phyloP scores from a whole-genome alignment of 257 asterid species.

The Galeopsis tetrahit region DNA sequence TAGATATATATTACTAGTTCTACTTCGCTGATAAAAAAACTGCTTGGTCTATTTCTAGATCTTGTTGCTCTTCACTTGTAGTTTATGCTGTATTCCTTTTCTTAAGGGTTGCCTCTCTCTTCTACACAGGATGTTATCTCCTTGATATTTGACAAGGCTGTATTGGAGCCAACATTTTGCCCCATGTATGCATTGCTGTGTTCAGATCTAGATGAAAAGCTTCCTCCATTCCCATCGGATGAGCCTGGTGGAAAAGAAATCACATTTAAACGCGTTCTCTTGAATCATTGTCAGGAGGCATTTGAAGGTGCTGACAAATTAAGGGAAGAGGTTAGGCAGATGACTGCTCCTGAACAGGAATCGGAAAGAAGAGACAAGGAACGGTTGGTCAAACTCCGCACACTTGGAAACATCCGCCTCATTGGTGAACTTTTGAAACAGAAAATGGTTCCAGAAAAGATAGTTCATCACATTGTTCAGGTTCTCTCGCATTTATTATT shows the following conservation, averaged over 20 bases:
- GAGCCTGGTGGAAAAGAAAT: conserved; percentile 93
- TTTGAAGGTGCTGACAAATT: conserved; percentile 90
- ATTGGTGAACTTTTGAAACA: conserved; percentile 98
- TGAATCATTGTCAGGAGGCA: conserved; percentile 90
- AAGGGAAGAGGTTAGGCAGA: conserved; percentile 86
- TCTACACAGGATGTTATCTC: conserved; percentile 72
- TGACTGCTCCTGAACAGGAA: conserved; percentile 92
- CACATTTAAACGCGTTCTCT: conserved; percentile 81
- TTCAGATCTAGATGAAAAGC: conserved; percentile 82
- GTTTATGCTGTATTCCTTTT: conserved; percentile 2
- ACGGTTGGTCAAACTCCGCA: conserved; percentile 78
- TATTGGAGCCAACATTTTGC: conserved; percentile 94
- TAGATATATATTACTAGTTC: too few species aligned
- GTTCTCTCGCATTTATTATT: conserved; percentile 39
- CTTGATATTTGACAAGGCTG: conserved; percentile 95
- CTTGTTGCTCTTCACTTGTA: conserved; percentile 4
- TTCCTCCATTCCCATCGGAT: conserved; percentile 95
- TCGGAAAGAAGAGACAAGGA: conserved; percentile 88
- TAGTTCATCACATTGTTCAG: conserved; percentile 98
- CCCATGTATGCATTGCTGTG: conserved; percentile 93
- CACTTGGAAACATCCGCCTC: conserved; percentile 95
- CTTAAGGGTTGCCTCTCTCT: conserved; percentile 11
- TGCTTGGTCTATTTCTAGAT: not conserved
- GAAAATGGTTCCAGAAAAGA: conserved; percentile 96
- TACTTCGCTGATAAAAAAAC: too few species aligned